phyloP scores from a whole-genome alignment of 148 eudicot genomes.

The Arctostaphylos glauca region DNA sequence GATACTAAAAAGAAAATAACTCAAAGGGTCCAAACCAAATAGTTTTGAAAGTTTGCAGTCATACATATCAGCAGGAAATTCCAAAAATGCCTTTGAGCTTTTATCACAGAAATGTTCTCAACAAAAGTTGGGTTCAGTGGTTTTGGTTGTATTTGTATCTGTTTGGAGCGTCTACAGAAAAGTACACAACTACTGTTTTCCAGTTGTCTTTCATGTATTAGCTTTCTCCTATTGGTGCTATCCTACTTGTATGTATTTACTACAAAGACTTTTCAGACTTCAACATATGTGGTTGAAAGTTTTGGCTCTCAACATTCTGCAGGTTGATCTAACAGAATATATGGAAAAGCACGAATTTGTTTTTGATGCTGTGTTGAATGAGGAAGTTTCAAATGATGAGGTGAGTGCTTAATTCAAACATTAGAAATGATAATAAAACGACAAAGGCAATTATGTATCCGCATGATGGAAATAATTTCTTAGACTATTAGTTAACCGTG shows the following conservation, averaged over 20 bases:
- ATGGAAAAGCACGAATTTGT: slow-evolving; percentile 94
- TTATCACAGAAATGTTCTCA: background rate
- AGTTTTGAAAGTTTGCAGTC: background rate
- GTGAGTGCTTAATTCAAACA: slow-evolving; percentile 29
- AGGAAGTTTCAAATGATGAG: slow-evolving; percentile 99
- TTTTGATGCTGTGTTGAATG: slow-evolving; percentile 93
- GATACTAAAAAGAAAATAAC: too few relatives aligned
- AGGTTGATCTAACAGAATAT: slow-evolving; percentile 98
- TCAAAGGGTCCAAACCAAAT: background rate
- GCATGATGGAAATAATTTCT: background rate
- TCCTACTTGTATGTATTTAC: background rate
- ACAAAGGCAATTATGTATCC: background rate
- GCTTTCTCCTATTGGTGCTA: background rate
- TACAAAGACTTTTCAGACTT: background rate
- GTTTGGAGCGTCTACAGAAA: background rate
- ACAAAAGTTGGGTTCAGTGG: background rate
- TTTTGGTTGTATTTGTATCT: background rate
- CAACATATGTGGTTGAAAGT: background rate
- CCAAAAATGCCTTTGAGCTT: background rate
- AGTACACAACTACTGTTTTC: background rate
- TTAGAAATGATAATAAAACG: background rate
- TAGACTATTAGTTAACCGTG: background rate
- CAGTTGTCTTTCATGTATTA: background rate
- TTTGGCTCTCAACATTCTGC: slow-evolving; percentile 25
- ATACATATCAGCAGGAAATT: background rate